Conservation (phyloP, 2,329 filamentous ascomycete genomes). For the Ramularia endophylla region DNA sequence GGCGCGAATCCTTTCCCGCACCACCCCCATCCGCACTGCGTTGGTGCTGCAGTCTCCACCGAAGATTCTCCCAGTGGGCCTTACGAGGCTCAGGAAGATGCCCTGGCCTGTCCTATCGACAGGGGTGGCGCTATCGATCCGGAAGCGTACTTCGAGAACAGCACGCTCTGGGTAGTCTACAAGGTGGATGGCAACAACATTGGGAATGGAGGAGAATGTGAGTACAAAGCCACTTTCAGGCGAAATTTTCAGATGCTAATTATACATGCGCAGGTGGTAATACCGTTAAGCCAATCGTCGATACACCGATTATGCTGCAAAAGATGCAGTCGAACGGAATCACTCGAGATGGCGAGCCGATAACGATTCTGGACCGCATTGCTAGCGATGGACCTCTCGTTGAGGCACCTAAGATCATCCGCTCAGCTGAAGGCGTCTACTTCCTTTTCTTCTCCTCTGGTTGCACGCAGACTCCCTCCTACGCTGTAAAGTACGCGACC, state of each 20-base stretch:
- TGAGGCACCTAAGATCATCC: slow-evolving; percentile 29
- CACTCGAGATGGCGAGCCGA: slow-evolving; percentile 19
- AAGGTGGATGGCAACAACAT: slow-evolving; percentile 35
- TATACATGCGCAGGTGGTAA: slow-evolving; percentile 25
- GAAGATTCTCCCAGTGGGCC: slow-evolving; percentile 23
- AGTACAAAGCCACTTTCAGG: not conserved
- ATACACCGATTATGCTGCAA: slow-evolving; percentile 32
- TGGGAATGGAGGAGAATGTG: slow-evolving; percentile 22
- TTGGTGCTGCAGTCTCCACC: slow-evolving; percentile 29
- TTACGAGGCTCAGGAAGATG: slow-evolving; percentile 20
- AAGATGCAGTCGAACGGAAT: slow-evolving; percentile 26
- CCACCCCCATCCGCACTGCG: slow-evolving; percentile 28
- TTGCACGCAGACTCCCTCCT: slow-evolving; percentile 26
- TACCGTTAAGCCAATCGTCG: slow-evolving; percentile 17
- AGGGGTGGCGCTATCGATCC: slow-evolving; percentile 32
- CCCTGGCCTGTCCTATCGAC: slow-evolving; percentile 24
- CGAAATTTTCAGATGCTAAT: too few species aligned
- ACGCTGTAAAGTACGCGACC: slow-evolving; percentile 31
- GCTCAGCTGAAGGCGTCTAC: slow-evolving; percentile 25
- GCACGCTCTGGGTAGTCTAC: slow-evolving; percentile 27
- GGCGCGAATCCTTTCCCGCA: slow-evolving; percentile 4
- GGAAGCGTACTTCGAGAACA: slow-evolving; percentile 26
- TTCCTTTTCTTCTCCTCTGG: slow-evolving; percentile 34
- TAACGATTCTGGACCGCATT: slow-evolving; percentile 26
- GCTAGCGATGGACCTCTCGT: slow-evolving; percentile 29